Evolutionary conservation across 345 rosid genomes (phyloP).

Genomic region (Leavenworthia alabamica): DNA sequence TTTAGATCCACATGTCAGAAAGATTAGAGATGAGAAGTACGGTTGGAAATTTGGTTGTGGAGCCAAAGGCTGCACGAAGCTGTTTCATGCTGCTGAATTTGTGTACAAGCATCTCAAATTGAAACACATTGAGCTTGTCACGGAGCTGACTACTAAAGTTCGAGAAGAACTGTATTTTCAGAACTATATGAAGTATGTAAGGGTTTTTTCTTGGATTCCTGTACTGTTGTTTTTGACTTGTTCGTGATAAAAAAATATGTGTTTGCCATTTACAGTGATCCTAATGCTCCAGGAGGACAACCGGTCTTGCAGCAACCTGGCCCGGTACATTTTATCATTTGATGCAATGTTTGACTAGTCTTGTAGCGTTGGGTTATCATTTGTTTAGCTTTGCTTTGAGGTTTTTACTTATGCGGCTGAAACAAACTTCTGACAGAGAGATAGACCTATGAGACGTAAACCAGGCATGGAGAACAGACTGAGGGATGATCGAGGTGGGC

Average conservation of each 20-base stretch:
- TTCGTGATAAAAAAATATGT: neutral
- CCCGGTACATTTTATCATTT: constrained; percentile 38
- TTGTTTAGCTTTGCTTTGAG: neutral
- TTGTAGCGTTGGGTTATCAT: neutral
- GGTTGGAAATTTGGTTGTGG: constrained; percentile 99
- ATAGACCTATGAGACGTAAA: constrained; percentile 65
- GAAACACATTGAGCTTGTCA: constrained; percentile 75
- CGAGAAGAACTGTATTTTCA: constrained; percentile 93
- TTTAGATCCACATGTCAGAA: constrained; percentile 89
- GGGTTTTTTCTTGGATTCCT: neutral
- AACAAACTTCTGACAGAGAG: constrained; percentile 46
- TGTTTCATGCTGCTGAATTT: constrained; percentile 97
- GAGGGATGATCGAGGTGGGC: constrained; percentile 76
- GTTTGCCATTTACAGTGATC: constrained; percentile 50
- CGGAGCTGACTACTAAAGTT: constrained; percentile 77
- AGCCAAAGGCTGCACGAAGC: constrained; percentile 99
- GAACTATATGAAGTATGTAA: constrained; percentile 94
- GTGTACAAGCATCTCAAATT: constrained; percentile 99
- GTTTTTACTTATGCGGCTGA: neutral
- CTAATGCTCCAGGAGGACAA: constrained; percentile 94
- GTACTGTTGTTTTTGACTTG: neutral
- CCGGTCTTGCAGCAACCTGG: constrained; percentile 78
- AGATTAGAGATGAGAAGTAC: constrained; percentile 98
- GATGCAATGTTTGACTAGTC: neutral
- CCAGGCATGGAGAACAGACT: constrained; percentile 58